Evolutionary conservation across 164 flowering plant species (phyloP).

Genomic region (Tinospora cordifolia): DNA sequence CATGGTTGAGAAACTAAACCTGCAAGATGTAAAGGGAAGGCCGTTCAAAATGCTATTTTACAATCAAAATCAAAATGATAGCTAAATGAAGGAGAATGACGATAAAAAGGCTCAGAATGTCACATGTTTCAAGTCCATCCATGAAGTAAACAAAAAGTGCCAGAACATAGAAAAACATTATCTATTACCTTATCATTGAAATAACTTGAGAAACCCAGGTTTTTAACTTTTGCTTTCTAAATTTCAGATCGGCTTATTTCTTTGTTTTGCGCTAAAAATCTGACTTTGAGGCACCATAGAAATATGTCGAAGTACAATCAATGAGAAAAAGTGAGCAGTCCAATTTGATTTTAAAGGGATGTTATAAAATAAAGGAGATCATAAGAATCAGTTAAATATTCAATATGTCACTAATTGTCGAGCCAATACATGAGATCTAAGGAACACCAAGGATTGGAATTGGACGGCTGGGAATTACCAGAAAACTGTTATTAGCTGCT

Average conservation of each 20-base stretch:
- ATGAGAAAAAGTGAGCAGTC: background rate
- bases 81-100: background rate
- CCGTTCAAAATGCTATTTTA: background rate
- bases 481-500: slow-evolving; percentile 68
- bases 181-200: background rate
- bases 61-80: background rate
- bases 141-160: background rate
- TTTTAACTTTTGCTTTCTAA: background rate
- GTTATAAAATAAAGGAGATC: background rate
- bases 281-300: too few species aligned
- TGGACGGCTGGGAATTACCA: slow-evolving; percentile 33
- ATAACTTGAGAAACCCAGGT: background rate
- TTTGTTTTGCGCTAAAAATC: too few species aligned
- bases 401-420: background rate
- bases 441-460: background rate
- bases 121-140: background rate
- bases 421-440: background rate
- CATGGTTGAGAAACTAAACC: slow-evolving; percentile 97
- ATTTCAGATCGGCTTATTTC: background rate
- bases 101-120: background rate
- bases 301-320: background rate
- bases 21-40: slow-evolving; percentile 31
- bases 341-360: background rate
- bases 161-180: background rate
- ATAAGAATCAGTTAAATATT: background rate